These are phyloP conservation scores for Suhomyces vadensis DNA, from an alignment of 805 yeast species.

Conservation along the genomic window DNA sequence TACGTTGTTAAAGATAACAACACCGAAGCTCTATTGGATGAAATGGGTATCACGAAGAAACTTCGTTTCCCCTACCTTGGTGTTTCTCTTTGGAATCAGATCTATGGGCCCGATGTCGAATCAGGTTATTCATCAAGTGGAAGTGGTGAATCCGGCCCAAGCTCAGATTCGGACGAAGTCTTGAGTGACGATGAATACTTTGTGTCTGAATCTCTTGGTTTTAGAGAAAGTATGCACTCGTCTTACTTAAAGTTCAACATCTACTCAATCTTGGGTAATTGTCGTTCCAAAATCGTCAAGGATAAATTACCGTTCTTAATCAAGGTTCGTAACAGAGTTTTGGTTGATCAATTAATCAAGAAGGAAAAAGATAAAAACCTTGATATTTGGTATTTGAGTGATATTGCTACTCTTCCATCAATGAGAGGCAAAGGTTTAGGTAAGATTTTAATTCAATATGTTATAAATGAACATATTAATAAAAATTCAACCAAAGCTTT, in stretches of 20 bases:
- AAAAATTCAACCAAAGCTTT: constrained; percentile 22
- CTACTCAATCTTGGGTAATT: constrained; percentile 41
- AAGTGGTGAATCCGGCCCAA: constrained; percentile 5
- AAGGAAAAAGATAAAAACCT: constrained; percentile 12
- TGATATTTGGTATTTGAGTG: constrained; percentile 56
- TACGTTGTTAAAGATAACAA: constrained; percentile 50
- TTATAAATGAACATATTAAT: constrained; percentile 47
- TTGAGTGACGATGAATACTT: constrained; percentile 24
- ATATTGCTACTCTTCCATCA: constrained; percentile 56
- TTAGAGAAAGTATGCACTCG: constrained; percentile 30
- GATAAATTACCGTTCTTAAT: constrained; percentile 51
- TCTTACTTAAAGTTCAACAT: constrained; percentile 38
- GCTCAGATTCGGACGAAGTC: constrained; percentile 20
- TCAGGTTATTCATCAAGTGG: constrained; percentile 11
- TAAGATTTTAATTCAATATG: constrained; percentile 50
- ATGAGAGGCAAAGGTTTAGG: constrained; percentile 64
- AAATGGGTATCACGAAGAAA: constrained; percentile 25
- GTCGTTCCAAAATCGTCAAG: constrained; percentile 50
- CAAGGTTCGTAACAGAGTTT: constrained; percentile 43
- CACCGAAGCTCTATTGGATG: constrained; percentile 36
- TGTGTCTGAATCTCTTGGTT: constrained; percentile 20
- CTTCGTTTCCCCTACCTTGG: constrained; percentile 48
- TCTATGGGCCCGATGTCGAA: constrained; percentile 16
- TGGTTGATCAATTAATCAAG: constrained; percentile 35
- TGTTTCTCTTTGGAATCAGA: constrained; percentile 49